Evolutionary conservation across 257 asterid genomes (phyloP), one percentile per base, ranked within the genome.

Genomic region (Ilex asprella): DNA sequence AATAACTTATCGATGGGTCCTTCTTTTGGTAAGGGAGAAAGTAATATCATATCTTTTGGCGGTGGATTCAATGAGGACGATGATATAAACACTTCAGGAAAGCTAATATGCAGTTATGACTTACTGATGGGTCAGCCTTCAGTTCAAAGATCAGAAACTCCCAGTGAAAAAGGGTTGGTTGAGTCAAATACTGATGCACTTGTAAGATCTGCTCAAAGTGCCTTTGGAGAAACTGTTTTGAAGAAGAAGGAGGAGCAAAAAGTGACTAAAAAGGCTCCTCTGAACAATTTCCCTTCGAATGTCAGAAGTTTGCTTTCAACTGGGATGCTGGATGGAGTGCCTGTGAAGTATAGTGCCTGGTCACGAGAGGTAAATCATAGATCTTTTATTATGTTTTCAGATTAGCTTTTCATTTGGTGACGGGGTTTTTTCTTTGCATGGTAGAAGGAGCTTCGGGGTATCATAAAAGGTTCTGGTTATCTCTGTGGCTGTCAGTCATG

Each of bases 401-500:
- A 58, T 58, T 44, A 58, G 60, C 10, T 51, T 44, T 13, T 35
- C 39, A 49, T 15, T 49, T 49, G n/a, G 16, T 59, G 62, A 64
- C 51, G 30, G 0, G 43, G 2, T 15, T 70, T 35, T 44, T 64
- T 27, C 66, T 41, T 52, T 64, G 31, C 46, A 64, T 52, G 70
- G 47, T 60, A 73, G 78, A 73, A 73, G 73, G 72, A 67, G 61
- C 78, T 73, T 56, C 57, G 67, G 16, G 74, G 74, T 16, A 49
- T 69, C 31, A 68, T 73, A 53, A 73, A 67, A 47, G 74, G 74
- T 32, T 61, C 78, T n/a, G 79, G 76, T 54, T 75, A 75, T 62
- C 67, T 75, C 61, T 75, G 79, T 62, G 56, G 76, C 69, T 75
- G 79, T 63, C 66, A 61, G 54, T 67, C 70, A 16, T 75, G 79